phyloP scores from a whole-genome alignment of 345 rosid species.

The Boechera retrofracta region DNA sequence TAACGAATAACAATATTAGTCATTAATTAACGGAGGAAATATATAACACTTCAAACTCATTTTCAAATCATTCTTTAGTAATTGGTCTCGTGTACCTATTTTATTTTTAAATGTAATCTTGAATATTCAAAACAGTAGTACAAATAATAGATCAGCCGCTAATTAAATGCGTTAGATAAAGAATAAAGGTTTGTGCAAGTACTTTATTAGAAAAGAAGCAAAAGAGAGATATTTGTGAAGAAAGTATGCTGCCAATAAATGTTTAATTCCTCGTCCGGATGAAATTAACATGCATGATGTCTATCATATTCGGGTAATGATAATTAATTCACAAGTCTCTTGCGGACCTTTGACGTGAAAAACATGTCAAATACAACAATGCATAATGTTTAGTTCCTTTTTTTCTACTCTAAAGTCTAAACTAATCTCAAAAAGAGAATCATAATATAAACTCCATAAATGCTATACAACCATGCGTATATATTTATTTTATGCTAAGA shows the following conservation, averaged over 20 bases:
- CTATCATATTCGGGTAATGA: not conserved
- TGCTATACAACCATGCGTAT: not conserved
- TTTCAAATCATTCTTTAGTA: not conserved
- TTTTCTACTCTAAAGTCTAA: not conserved
- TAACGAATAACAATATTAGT: no score
- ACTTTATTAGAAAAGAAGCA: not conserved
- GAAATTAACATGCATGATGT: conserved; percentile 8
- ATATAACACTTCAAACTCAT: not conserved
- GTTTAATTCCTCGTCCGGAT: not conserved
- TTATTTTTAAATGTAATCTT: not conserved
- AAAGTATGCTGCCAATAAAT: not conserved
- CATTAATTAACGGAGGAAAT: no score
- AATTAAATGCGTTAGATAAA: not conserved
- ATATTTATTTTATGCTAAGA: not conserved
- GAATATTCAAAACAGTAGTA: not conserved
- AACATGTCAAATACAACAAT: not conserved
- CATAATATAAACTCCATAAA: not conserved
- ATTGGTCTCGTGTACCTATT: not conserved
- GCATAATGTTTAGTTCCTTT: not conserved
- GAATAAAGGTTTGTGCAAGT: not conserved
- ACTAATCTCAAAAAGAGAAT: not conserved
- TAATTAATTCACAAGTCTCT: not conserved
- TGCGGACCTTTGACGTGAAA: not conserved
- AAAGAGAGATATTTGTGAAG: not conserved
- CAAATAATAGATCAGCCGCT: not conserved